Evolutionary conservation across 1,284 basidiomycete species (phyloP).

Genomic region (Ceratobasidium sp.): DNA sequence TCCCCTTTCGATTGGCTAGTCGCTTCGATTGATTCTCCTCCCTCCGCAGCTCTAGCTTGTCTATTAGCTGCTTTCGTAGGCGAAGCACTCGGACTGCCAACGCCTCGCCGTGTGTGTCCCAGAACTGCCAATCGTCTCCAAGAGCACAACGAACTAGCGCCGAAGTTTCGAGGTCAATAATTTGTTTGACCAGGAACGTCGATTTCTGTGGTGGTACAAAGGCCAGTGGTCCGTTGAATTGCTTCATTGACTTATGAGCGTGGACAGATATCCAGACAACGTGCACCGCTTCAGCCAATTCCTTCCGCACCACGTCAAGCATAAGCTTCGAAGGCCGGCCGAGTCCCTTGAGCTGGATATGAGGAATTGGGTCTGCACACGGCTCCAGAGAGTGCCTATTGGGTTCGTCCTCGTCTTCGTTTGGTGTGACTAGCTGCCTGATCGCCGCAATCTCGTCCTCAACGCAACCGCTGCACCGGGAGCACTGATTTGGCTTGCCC

Average conservation of each 20-base stretch:
- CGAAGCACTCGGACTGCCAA: background rate
- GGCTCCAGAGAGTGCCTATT: background rate
- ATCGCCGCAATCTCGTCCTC: background rate
- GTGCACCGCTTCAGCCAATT: background rate
- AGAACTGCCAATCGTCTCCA: background rate
- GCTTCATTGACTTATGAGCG: background rate
- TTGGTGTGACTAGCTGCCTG: background rate
- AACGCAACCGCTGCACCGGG: slow-evolving; percentile 8
- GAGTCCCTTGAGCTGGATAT: background rate
- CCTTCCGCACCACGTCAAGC: background rate
- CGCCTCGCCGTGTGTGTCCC: slow-evolving; percentile 19
- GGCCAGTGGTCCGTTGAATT: background rate
- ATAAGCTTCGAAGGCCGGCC: background rate
- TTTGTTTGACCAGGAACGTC: too few relatives aligned
- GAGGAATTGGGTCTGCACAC: background rate
- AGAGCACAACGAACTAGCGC: background rate
- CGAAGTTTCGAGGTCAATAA: background rate
- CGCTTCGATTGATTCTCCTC: too few relatives aligned
- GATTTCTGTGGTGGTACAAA: background rate
- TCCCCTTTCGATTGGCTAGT: too few relatives aligned
- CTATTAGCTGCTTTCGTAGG: background rate
- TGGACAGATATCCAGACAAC: background rate
- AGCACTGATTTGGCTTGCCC: background rate
- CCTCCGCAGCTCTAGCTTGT: too few relatives aligned
- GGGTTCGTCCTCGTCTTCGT: background rate